These are phyloP conservation scores for Hemerocallis citrina DNA, from an alignment of 106 monocot species.

Conservation along the genomic window DNA sequence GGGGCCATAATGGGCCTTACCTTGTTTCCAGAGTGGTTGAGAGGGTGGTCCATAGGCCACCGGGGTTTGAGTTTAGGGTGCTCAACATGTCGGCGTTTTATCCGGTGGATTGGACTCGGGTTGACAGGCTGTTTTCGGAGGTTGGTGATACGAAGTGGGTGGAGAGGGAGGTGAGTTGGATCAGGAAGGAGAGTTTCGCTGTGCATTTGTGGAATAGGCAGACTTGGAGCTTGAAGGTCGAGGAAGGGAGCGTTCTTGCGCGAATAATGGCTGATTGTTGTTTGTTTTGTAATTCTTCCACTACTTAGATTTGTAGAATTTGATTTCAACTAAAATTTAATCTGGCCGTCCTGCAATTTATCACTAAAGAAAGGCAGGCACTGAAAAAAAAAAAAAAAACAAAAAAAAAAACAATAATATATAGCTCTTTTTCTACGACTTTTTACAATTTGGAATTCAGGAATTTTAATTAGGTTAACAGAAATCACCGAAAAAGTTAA, in stretches of 20 bases:
- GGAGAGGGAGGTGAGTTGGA: constrained; percentile 24
- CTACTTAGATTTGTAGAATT: background rate
- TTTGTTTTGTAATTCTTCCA: constrained; percentile 49
- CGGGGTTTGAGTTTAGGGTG: constrained; percentile 29
- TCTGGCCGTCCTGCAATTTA: too few relatives aligned
- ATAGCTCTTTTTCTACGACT: too few relatives aligned
- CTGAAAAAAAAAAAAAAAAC: too few relatives aligned
- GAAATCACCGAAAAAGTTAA: too few relatives aligned
- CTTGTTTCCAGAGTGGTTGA: constrained; percentile 56
- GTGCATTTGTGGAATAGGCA: constrained; percentile 79
- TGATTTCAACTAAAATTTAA: too few relatives aligned
- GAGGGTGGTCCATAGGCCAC: constrained; percentile 16
- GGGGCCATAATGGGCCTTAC: constrained; percentile 88
- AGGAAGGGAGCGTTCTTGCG: constrained; percentile 56
- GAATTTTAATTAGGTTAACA: too few relatives aligned
- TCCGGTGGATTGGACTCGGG: constrained; percentile 58
- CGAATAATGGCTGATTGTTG: constrained; percentile 39
- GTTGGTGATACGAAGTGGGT: constrained; percentile 28
- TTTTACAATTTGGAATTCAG: too few relatives aligned
- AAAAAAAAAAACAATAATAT: too few relatives aligned
- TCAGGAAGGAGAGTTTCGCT: constrained; percentile 38
- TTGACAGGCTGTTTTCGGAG: constrained; percentile 29
- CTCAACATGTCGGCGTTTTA: constrained; percentile 63
- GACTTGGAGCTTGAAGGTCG: constrained; percentile 25
- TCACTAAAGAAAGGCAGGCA: too few relatives aligned